Evolutionary conservation across 2,329 filamentous ascomycete species (phyloP).

Genomic region (Zasmidium citrigriseum): DNA sequence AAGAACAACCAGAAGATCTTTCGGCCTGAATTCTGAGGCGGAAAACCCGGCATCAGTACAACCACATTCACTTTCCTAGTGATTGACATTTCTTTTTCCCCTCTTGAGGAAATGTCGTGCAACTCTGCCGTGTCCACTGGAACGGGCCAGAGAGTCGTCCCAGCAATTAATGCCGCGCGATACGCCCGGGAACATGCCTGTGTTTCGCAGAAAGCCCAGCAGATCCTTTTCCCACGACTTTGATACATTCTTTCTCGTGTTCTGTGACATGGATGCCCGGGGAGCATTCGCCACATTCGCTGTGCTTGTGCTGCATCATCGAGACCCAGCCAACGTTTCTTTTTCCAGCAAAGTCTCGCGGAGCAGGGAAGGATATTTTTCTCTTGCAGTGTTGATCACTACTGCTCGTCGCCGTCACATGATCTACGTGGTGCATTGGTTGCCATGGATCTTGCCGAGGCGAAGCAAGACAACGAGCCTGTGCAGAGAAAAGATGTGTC

Average conservation of each 20-base stretch:
- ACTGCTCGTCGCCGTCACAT: constrained; percentile 10
- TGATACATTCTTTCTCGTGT: neutral
- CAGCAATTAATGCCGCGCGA: no score
- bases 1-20: neutral
- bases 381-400: neutral
- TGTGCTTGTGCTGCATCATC: no score
- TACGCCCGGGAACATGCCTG: no score
- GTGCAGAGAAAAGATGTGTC: neutral
- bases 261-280: neutral
- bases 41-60: neutral
- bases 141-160: neutral
- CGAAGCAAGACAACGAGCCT: neutral
- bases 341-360: neutral
- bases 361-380: neutral
- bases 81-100: neutral
- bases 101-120: neutral
- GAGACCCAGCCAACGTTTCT: neutral
- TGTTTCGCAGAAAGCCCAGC: neutral
- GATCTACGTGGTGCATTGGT: constrained; percentile 13
- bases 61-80: neutral
- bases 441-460: no score
- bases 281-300: no score
- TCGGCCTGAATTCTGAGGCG: neutral
- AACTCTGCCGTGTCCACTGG: neutral
- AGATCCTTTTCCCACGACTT: no score